These are phyloP conservation scores for Phoma sp. DNA, from an alignment of 2,329 filamentous ascomycete genomes.

Conservation along the genomic window DNA sequence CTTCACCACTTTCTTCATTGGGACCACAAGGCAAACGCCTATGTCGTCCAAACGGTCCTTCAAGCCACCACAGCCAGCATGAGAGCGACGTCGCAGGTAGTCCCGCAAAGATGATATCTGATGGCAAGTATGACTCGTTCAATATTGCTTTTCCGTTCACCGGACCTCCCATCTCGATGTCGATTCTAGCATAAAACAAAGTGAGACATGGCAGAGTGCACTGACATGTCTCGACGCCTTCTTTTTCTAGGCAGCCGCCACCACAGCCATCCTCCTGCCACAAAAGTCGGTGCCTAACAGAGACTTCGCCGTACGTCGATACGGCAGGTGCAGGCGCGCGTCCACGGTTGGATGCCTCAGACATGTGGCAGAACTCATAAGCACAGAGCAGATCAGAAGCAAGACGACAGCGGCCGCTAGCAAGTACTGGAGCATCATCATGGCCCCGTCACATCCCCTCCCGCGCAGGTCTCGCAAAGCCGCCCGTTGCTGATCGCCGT, in stretches of 20 bases:
- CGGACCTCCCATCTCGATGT: neutral
- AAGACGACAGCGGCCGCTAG: slow-evolving; percentile 5
- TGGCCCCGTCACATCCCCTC: neutral
- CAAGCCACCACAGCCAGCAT: neutral
- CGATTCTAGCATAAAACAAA: neutral
- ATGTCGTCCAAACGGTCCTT: neutral
- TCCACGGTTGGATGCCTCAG: no score
- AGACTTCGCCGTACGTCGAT: neutral
- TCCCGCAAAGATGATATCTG: neutral
- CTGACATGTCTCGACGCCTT: slow-evolving; percentile 4
- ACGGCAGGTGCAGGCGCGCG: no score
- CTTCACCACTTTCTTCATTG: neutral
- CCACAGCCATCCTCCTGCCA: neutral
- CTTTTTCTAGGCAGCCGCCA: neutral
- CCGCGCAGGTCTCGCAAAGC: neutral
- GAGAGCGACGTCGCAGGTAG: neutral
- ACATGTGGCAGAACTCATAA: no score
- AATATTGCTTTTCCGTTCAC: slow-evolving; percentile 6
- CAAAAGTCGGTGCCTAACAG: neutral
- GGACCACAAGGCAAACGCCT: neutral
- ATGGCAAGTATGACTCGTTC: neutral
- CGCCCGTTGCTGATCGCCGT: neutral
- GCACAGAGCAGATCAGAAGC: neutral
- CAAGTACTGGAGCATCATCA: no score
- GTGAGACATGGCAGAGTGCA: slow-evolving; percentile 1